Conservation (phyloP, 2,329 filamentous ascomycete genomes). For the Endocalyx cinctus region DNA sequence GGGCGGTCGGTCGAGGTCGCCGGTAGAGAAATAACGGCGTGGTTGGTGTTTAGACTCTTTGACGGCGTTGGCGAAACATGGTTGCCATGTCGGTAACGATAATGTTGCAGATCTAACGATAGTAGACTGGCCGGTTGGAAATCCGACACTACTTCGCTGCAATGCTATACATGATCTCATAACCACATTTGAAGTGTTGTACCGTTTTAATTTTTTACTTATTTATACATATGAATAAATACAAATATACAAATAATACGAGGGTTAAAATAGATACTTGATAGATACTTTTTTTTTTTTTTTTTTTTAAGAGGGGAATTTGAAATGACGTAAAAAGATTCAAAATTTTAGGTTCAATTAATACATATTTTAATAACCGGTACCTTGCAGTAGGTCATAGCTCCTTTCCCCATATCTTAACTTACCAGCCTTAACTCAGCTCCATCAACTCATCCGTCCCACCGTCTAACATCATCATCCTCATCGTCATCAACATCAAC, state of each 20-base stretch:
- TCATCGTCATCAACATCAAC: no score
- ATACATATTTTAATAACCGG: no score
- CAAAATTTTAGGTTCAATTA: no score
- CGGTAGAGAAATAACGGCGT: no score
- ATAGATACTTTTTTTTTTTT: not conserved
- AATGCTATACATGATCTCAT: constrained; percentile 27
- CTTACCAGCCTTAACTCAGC: not conserved
- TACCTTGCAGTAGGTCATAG: constrained; percentile 2
- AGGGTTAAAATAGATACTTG: not conserved
- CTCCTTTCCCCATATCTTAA: not conserved
- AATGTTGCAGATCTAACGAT: not conserved
- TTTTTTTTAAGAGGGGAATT: no score
- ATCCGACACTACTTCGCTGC: constrained; percentile 18
- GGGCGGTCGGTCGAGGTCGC: no score
- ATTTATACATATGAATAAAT: constrained; percentile 1
- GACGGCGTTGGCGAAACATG: not conserved
- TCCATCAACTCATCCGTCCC: no score
- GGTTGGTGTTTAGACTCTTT: no score
- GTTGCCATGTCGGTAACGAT: not conserved
- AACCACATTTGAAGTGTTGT: constrained; percentile 21
- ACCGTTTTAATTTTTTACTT: not conserved
- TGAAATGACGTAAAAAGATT: no score
- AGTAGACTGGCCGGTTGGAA: not conserved
- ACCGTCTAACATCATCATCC: no score
- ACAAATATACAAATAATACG: not conserved